phyloP scores from a whole-genome alignment of 495 filamentous ascomycete species.

The Lasiosphaeria ovina region DNA sequence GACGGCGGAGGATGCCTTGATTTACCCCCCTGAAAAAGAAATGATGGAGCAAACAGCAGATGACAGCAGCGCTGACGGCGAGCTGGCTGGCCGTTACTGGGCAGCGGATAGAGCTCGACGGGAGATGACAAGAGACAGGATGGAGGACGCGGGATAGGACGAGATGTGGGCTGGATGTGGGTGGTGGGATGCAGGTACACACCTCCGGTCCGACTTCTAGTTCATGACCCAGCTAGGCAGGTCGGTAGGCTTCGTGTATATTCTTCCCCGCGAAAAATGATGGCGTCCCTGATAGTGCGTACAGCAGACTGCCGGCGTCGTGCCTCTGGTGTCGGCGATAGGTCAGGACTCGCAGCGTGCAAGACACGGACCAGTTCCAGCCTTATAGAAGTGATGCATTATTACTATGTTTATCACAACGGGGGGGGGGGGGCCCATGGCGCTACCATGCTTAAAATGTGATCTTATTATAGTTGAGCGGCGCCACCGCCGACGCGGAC shows the following conservation, averaged over 20 bases:
- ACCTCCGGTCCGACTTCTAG: not conserved
- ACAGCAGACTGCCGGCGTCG: slow-evolving; percentile 2
- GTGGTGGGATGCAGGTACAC: not conserved
- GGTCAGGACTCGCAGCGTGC: not conserved
- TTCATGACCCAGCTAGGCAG: not conserved
- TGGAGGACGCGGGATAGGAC: not conserved
- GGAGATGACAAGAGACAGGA: not conserved
- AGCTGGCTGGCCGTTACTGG: slow-evolving; percentile 11
- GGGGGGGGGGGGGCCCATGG: slow-evolving; percentile 15
- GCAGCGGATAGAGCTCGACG: slow-evolving; percentile 3
- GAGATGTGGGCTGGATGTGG: not conserved
- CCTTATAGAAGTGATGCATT: slow-evolving; percentile 21
- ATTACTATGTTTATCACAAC: slow-evolving; percentile 20
- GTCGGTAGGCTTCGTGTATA: not conserved
- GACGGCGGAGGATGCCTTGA: not conserved
- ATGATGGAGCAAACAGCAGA: not conserved
- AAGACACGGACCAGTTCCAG: slow-evolving; percentile 8
- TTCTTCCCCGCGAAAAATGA: slow-evolving; percentile 6
- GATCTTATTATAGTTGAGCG: slow-evolving; percentile 15
- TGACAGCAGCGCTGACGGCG: not conserved
- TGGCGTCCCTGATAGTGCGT: not conserved
- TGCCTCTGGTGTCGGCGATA: not conserved
- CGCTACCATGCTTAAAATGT: slow-evolving; percentile 21
- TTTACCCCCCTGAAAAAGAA: not conserved
- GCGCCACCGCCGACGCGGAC: slow-evolving; percentile 16